Conservation (phyloP, 2,329 filamentous ascomycete genomes). For the Zymoseptoria tritici region DNA sequence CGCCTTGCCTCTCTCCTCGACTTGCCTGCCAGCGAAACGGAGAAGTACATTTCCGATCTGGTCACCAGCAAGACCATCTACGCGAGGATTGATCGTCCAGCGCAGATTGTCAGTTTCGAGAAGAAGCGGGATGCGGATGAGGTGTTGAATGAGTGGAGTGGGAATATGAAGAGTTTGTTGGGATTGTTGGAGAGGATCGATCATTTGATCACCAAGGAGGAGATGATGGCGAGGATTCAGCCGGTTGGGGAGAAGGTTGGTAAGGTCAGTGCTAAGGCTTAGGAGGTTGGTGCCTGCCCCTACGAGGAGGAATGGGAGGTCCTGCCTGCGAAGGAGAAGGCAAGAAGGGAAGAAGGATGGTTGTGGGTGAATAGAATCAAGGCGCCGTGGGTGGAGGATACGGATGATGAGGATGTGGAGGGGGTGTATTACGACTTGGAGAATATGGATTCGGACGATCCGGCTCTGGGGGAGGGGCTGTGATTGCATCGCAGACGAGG, state of each 20-base stretch:
- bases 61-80: conserved; percentile 98
- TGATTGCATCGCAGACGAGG: too few relatives aligned
- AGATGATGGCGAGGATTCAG: conserved; percentile 99
- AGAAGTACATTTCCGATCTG: conserved; percentile 96
- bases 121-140: conserved; percentile 94
- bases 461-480: too few relatives aligned
- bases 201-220: conserved; percentile 97
- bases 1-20: conserved; percentile 87
- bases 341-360: too few relatives aligned
- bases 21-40: conserved; percentile 87
- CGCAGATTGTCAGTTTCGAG: conserved; percentile 85
- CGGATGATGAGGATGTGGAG: too few relatives aligned
- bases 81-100: conserved; percentile 92
- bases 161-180: conserved; percentile 91
- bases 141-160: conserved; percentile 95
- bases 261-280: conserved; percentile 12
- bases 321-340: too few relatives aligned
- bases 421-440: too few relatives aligned
- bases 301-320: background rate
- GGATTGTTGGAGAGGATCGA: conserved; percentile 85
- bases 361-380: too few relatives aligned
- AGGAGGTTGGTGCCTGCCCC: conserved; percentile 1
- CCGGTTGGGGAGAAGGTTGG: conserved; percentile 46
- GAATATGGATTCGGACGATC: too few relatives aligned
- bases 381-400: too few relatives aligned